Percentiles rank a stretch among this genome's conserved stretches.
Evolutionary conservation across 2,329 filamentous ascomycete genomes (phyloP).

Genomic region (Verticillium isaacii): DNA sequence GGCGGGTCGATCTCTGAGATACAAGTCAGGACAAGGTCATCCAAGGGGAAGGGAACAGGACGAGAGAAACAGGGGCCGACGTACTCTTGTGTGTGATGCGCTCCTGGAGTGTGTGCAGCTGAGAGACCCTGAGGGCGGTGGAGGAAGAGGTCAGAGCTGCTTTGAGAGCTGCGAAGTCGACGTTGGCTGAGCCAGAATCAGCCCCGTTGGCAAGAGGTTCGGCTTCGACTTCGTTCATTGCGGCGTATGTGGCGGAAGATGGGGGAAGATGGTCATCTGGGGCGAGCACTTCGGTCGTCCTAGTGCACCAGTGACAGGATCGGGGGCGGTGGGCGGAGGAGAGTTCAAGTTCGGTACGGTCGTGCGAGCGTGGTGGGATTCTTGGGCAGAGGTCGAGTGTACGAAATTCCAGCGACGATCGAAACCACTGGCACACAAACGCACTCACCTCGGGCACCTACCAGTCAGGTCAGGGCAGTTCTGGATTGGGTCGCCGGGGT

Average conservation of each 20-base stretch:
- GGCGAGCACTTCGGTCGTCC: background rate
- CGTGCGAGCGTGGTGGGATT: background rate
- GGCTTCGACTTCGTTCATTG: conserved; percentile 31
- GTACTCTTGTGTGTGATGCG: conserved; percentile 50
- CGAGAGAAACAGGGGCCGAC: conserved; percentile 9
- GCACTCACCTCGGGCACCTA: background rate
- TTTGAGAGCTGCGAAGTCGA: conserved; percentile 47
- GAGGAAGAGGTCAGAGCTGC: conserved; percentile 57
- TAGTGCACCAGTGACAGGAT: background rate
- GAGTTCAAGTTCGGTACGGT: background rate
- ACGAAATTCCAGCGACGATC: background rate
- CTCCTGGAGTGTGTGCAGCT: conserved; percentile 53
- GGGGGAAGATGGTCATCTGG: background rate
- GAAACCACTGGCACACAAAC: background rate
- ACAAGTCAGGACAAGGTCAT: background rate
- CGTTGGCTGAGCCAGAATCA: conserved; percentile 25
- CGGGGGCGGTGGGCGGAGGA: background rate
- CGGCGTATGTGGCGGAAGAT: conserved; percentile 18
- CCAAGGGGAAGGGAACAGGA: background rate
- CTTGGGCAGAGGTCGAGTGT: background rate
- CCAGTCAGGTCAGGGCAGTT: background rate
- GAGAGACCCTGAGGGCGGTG: conserved; percentile 48
- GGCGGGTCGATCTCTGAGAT: conserved; percentile 40
- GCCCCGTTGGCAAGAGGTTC: conserved; percentile 36
- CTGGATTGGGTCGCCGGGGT: background rate